A percentile compares a stretch with the other conserved stretches of the same genome.
These are phyloP conservation scores for Alternaria triticimaculans DNA, from an alignment of 2,329 filamentous ascomycete genomes.

Conservation along the genomic window DNA sequence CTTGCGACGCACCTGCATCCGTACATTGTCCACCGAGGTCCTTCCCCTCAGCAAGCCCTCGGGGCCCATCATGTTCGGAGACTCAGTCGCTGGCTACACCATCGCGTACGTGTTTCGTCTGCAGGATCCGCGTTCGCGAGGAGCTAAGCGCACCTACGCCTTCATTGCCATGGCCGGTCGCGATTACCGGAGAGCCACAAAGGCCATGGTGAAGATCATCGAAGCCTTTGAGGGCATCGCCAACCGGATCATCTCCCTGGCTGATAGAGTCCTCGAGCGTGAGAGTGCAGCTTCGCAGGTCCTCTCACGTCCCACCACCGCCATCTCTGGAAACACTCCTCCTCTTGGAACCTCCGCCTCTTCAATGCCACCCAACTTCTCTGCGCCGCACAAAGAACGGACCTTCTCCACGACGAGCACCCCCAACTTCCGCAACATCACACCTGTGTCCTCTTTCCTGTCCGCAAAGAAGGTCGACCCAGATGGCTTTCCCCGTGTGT, in stretches of 20 bases:
- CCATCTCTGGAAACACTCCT: constrained; percentile 37
- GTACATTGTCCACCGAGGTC: constrained; percentile 63
- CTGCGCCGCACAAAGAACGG: constrained; percentile 37
- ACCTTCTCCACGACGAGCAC: constrained; percentile 41
- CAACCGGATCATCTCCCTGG: constrained; percentile 56
- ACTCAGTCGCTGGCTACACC: constrained; percentile 62
- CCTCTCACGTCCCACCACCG: constrained; percentile 35
- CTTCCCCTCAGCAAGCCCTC: constrained; percentile 63
- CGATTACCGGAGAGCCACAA: constrained; percentile 59
- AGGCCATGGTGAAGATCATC: constrained; percentile 50
- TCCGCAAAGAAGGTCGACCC: constrained; percentile 63
- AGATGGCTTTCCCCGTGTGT: constrained; percentile 61
- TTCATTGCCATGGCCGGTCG: constrained; percentile 63
- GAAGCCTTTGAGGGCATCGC: constrained; percentile 61
- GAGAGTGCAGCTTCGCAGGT: constrained; percentile 38
- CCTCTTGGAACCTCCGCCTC: constrained; percentile 41
- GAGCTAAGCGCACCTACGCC: constrained; percentile 63
- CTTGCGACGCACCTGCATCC: constrained; percentile 63
- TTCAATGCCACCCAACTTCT: constrained; percentile 36
- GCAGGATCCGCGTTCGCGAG: constrained; percentile 64
- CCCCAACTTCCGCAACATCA: constrained; percentile 53
- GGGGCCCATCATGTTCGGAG: constrained; percentile 65
- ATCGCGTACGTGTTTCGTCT: constrained; percentile 67
- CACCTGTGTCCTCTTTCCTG: constrained; percentile 64
- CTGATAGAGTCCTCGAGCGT: constrained; percentile 48